These are phyloP conservation scores for Ganoderma sinense DNA, from an alignment of 1,284 basidiomycete genomes.

Conservation along the genomic window DNA sequence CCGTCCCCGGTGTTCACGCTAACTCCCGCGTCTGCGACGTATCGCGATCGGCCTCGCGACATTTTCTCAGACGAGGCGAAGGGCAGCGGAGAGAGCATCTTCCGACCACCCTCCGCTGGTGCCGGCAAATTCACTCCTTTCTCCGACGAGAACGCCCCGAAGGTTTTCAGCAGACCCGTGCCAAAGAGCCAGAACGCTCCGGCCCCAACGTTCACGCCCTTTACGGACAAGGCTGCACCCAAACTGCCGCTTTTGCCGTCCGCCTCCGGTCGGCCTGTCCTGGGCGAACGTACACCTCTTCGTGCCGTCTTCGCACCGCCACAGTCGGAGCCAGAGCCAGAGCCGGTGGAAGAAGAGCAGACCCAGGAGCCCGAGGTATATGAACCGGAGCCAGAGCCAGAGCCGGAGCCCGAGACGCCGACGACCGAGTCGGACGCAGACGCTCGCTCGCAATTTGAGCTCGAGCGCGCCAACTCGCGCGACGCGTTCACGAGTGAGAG, in stretches of 20 bases:
- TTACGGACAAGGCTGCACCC: conserved; percentile 37
- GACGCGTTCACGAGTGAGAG: conserved; percentile 29
- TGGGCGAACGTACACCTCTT: conserved; percentile 37
- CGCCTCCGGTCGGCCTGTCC: conserved; percentile 23
- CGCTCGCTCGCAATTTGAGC: conserved; percentile 21
- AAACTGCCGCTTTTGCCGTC: conserved; percentile 26
- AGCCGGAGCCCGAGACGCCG: conserved; percentile 22
- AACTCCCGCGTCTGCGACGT: conserved; percentile 60
- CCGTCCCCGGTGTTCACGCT: conserved; percentile 56
- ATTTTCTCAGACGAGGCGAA: conserved; percentile 55
- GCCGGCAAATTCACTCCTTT: conserved; percentile 53
- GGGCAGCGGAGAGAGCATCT: conserved; percentile 38
- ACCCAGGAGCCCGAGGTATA: conserved; percentile 20
- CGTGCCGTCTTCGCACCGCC: conserved; percentile 33
- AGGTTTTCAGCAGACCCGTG: conserved; percentile 74
- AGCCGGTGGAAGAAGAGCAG: conserved; percentile 17
- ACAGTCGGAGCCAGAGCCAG: conserved; percentile 18
- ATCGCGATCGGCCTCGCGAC: conserved; percentile 40
- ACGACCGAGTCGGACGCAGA: conserved; percentile 31
- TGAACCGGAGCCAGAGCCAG: neutral
- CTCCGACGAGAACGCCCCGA: conserved; percentile 60
- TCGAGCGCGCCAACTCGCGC: conserved; percentile 21
- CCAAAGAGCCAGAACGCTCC: conserved; percentile 49
- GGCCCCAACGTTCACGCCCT: conserved; percentile 51
- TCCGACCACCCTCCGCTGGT: conserved; percentile 24